These are phyloP conservation scores for Polyporus tsugae DNA, from an alignment of 1,284 basidiomycete species.

Conservation along the genomic window DNA sequence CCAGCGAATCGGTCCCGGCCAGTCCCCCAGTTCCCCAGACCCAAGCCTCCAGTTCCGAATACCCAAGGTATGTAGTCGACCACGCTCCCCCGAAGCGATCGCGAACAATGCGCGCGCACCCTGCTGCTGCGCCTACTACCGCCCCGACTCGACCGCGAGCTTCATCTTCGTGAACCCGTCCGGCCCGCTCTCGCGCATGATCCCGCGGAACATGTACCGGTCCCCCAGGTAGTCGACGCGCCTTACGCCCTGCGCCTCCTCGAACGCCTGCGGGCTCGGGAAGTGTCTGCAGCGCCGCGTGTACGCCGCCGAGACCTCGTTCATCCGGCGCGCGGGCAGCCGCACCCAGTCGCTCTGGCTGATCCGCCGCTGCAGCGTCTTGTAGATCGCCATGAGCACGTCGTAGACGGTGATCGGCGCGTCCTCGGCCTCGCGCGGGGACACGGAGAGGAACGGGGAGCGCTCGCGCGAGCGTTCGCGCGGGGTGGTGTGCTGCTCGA, in stretches of 20 bases:
- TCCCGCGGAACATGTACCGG: constrained; percentile 60
- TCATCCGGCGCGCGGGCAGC: constrained; percentile 49
- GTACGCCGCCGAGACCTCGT: constrained; percentile 60
- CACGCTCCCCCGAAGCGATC: background rate
- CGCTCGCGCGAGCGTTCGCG: constrained; percentile 40
- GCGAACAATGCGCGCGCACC: too few species aligned
- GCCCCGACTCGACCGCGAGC: constrained; percentile 43
- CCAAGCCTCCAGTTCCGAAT: background rate
- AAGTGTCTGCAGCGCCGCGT: constrained; percentile 57
- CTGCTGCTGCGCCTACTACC: too few species aligned
- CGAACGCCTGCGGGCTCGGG: constrained; percentile 48
- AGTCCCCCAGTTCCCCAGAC: constrained; percentile 4
- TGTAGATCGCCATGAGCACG: constrained; percentile 61
- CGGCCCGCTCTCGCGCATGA: constrained; percentile 50
- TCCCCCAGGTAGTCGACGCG: constrained; percentile 61
- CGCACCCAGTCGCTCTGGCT: constrained; percentile 63
- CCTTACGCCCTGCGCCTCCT: constrained; percentile 55
- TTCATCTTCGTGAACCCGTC: constrained; percentile 50
- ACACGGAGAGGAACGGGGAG: constrained; percentile 38
- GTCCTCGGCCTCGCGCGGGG: constrained; percentile 21
- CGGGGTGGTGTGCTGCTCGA: constrained; percentile 46
- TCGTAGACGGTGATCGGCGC: constrained; percentile 65
- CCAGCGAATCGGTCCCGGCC: background rate
- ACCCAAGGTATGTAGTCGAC: background rate
- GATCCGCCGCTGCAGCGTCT: constrained; percentile 59